A percentile compares a stretch with the other conserved stretches of the same genome.
These are phyloP conservation scores for Asclepias syriaca DNA, from an alignment of 257 asterid species.

Conservation along the genomic window DNA sequence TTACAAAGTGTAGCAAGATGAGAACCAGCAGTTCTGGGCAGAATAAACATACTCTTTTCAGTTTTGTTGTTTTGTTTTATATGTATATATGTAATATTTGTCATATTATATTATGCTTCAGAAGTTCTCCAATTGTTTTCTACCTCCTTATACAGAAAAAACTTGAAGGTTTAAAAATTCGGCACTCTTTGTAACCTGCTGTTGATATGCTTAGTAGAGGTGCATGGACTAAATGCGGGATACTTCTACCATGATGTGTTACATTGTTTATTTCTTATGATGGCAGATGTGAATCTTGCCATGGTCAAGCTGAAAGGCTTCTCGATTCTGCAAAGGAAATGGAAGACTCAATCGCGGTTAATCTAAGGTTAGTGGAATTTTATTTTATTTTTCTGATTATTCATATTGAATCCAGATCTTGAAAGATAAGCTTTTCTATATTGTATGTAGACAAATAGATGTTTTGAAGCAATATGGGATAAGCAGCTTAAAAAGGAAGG, in stretches of 20 bases:
- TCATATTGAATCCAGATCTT: not conserved
- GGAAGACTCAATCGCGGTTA: conserved; percentile 99
- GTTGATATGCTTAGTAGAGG: not conserved
- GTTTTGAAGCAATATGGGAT: not conserved
- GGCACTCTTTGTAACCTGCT: not conserved
- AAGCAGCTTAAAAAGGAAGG: not conserved
- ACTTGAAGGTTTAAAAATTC: not conserved
- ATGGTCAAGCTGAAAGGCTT: conserved; percentile 98
- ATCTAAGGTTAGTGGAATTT: conserved; percentile 61
- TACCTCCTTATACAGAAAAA: not conserved
- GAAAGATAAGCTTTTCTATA: not conserved
- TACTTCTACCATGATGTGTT: not conserved
- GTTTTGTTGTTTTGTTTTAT: not conserved
- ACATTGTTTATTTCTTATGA: conserved; percentile 7
- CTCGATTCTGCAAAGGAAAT: conserved; percentile 98
- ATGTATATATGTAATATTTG: not conserved
- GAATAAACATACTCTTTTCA: not conserved
- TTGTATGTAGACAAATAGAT: not conserved
- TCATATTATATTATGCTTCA: not conserved
- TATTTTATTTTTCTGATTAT: not conserved
- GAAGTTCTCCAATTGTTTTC: not conserved
- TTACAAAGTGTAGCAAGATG: not conserved
- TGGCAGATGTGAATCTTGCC: conserved; percentile 96
- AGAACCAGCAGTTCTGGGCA: not conserved
- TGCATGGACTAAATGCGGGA: too few species aligned